Conservation (phyloP, 1,139 yeast genomes). For the Debaryomyces robertsiae region DNA sequence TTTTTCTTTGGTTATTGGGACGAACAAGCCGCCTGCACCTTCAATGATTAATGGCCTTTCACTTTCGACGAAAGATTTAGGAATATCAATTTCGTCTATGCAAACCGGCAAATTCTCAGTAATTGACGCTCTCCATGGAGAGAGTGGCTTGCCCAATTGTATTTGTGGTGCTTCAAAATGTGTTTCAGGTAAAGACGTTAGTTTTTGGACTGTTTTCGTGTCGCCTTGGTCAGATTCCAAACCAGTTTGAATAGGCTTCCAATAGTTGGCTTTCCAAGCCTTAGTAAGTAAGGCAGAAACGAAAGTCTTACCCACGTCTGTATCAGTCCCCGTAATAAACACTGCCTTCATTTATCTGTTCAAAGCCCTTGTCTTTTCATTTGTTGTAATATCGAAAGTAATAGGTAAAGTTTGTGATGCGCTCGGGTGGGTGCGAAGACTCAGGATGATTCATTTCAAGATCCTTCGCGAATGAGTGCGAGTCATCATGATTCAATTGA, state of each 20-base stretch:
- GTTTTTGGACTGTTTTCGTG: slow-evolving; percentile 20
- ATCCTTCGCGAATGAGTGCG: too few relatives aligned
- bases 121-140: slow-evolving; percentile 30
- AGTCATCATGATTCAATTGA: too few relatives aligned
- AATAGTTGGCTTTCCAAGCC: slow-evolving; percentile 27
- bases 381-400: too few relatives aligned
- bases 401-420: too few relatives aligned
- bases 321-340: slow-evolving; percentile 34
- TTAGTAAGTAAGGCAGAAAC: slow-evolving; percentile 26
- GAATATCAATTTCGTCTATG: slow-evolving; percentile 17
- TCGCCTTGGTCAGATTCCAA: slow-evolving; percentile 28
- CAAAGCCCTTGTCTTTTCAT: neutral
- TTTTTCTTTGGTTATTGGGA: slow-evolving; percentile 25
- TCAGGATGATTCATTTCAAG: too few relatives aligned
- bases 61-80: slow-evolving; percentile 11
- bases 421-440: too few relatives aligned
- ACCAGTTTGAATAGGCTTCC: slow-evolving; percentile 37
- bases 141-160: slow-evolving; percentile 24
- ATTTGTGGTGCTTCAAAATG: slow-evolving; percentile 18
- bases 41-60: slow-evolving; percentile 24
- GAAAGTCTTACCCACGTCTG: slow-evolving; percentile 35
- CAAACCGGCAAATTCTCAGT: slow-evolving; percentile 17
- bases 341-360: slow-evolving; percentile 11
- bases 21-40: slow-evolving; percentile 34
- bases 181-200: slow-evolving; percentile 14